Percentiles rank a stretch among this genome's conserved stretches.
These are phyloP conservation scores for Hysterangium stoloniferum DNA, from an alignment of 768 basidiomycete species.

Conservation along the genomic window DNA sequence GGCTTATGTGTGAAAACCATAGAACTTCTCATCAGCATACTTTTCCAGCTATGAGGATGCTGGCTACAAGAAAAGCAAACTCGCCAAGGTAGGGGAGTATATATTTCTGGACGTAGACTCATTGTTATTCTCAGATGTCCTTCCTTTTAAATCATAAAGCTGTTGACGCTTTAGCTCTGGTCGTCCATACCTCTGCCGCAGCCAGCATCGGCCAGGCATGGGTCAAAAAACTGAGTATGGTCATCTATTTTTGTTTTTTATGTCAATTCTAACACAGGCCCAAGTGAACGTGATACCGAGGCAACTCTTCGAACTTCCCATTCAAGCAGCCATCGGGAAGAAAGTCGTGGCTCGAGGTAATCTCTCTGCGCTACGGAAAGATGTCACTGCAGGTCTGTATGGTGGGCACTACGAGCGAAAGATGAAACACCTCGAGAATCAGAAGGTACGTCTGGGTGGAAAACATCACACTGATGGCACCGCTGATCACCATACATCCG, in stretches of 20 bases:
- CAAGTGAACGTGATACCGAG: constrained; percentile 86
- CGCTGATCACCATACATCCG: constrained; percentile 26
- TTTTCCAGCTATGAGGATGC: constrained; percentile 82
- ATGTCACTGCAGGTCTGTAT: constrained; percentile 91
- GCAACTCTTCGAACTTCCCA: constrained; percentile 90
- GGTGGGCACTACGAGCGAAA: constrained; percentile 95
- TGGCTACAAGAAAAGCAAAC: constrained; percentile 73
- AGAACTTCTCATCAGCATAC: neutral
- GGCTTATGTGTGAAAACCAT: neutral
- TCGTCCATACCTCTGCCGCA: constrained; percentile 78
- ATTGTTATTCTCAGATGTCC: constrained; percentile 52
- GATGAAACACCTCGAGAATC: constrained; percentile 72
- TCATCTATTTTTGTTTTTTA: neutral
- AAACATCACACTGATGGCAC: constrained; percentile 25
- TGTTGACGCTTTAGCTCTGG: constrained; percentile 88
- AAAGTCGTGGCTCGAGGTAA: constrained; percentile 88
- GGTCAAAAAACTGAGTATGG: constrained; percentile 88
- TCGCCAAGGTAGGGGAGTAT: constrained; percentile 60
- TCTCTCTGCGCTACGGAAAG: constrained; percentile 74
- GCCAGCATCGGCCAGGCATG: constrained; percentile 70
- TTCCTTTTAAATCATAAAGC: constrained; percentile 85
- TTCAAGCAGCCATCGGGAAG: constrained; percentile 86
- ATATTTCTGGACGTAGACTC: neutral
- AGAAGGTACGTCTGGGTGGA: constrained; percentile 1
- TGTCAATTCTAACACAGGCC: neutral